A percentile compares a stretch with the other conserved stretches of the same genome.
Conservation (phyloP, 1,284 basidiomycete species). For the Pseudozyma tsukubaensis region DNA sequence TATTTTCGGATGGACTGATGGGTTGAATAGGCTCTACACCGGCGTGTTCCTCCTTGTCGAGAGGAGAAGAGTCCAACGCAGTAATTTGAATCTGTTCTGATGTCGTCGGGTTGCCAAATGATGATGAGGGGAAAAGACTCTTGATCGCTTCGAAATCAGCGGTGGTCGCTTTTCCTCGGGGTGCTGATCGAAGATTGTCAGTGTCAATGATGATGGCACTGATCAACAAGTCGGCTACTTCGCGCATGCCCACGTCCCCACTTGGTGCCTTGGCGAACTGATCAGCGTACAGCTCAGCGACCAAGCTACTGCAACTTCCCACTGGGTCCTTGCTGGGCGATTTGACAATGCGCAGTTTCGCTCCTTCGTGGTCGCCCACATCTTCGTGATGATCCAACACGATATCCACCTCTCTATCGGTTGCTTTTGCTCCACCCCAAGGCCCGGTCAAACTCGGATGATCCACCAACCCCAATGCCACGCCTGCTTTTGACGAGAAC, state of each 20-base stretch:
- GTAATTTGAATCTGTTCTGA: conserved; percentile 23
- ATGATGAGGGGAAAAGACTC: conserved; percentile 48
- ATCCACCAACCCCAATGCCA: conserved; percentile 55
- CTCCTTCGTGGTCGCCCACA: conserved; percentile 76
- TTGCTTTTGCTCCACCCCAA: conserved; percentile 43
- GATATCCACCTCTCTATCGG: conserved; percentile 74
- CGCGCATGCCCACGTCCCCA: conserved; percentile 22
- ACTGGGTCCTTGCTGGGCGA: conserved; percentile 54
- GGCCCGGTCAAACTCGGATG: conserved; percentile 44
- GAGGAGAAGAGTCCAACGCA: conserved; percentile 29
- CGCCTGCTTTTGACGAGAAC: conserved; percentile 28
- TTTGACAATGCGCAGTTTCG: conserved; percentile 54
- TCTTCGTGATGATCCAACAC: conserved; percentile 96
- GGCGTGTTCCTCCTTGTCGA: conserved; percentile 10
- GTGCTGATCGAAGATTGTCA: conserved; percentile 57
- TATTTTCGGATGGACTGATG: conserved; percentile 33
- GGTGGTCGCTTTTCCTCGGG: conserved; percentile 53
- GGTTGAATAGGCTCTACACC: conserved; percentile 26
- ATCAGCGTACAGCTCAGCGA: conserved; percentile 49
- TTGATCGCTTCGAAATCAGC: conserved; percentile 51
- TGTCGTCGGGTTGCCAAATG: conserved; percentile 37
- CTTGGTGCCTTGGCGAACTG: conserved; percentile 23
- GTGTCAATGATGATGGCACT: conserved; percentile 70
- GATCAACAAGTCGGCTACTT: conserved; percentile 58
- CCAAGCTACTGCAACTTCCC: conserved; percentile 50